phyloP scores from a whole-genome alignment of 768 basidiomycete species.

The Lactarius quietus region DNA sequence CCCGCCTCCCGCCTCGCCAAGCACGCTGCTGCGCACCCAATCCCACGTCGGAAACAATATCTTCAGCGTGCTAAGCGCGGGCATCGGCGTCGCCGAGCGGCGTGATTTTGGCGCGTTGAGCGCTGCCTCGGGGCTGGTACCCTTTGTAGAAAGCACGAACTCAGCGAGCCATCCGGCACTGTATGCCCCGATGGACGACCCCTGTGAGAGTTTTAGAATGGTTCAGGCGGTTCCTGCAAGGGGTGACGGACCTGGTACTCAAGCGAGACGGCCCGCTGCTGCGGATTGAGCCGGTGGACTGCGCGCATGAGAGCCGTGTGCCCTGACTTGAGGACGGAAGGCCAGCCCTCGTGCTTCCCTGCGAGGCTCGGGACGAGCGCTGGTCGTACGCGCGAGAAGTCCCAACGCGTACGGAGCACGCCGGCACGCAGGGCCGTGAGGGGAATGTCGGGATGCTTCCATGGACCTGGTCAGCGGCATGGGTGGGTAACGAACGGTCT shows the following conservation, averaged over 20 bases:
- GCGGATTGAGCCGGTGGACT: slow-evolving; percentile 50
- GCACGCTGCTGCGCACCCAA: slow-evolving; percentile 60
- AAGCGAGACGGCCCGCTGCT: slow-evolving; percentile 45
- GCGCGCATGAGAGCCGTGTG: slow-evolving; percentile 74
- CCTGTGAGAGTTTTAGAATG: slow-evolving; percentile 42
- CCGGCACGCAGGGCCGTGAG: slow-evolving; percentile 47
- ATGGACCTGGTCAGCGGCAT: background rate
- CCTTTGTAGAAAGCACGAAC: slow-evolving; percentile 73
- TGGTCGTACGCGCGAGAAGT: slow-evolving; percentile 74
- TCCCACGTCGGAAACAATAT: slow-evolving; percentile 72
- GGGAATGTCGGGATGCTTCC: slow-evolving; percentile 61
- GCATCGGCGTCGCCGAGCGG: slow-evolving; percentile 59
- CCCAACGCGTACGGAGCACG: slow-evolving; percentile 68
- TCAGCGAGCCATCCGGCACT: slow-evolving; percentile 83
- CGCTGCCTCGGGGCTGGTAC: slow-evolving; percentile 70
- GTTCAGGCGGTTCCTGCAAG: background rate
- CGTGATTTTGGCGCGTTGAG: slow-evolving; percentile 55
- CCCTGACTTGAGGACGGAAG: slow-evolving; percentile 50
- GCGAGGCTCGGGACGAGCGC: slow-evolving; percentile 79
- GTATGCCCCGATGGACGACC: slow-evolving; percentile 81
- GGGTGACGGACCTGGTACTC: slow-evolving; percentile 71
- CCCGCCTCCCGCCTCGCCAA: slow-evolving; percentile 70
- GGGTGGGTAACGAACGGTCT: background rate
- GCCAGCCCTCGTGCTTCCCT: slow-evolving; percentile 82
- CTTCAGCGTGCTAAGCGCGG: slow-evolving; percentile 42